Base-by-base conservation (phyloP, 164 flowering plant species). In the Magnolia officinalis region DNA sequence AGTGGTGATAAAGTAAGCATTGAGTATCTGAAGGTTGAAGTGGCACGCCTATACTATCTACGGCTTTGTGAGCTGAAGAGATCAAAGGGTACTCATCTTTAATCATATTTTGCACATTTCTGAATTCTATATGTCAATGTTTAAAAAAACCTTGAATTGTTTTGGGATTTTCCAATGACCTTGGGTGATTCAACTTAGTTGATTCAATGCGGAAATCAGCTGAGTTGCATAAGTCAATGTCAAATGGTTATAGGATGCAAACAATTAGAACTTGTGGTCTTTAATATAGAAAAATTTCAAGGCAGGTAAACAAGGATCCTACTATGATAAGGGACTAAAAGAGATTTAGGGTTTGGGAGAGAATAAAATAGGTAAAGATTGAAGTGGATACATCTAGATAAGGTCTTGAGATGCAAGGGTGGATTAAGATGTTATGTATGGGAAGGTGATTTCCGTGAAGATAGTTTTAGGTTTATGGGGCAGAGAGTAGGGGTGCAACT, bases 21-120 rank as follows among this genome's bases (percentile, higher is more conserved):
- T 29, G 92, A 88, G 71, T 78, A 80, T 75, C n/a, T 93, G 83
- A 91, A 89, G 84, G 92, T 83, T 76, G 90, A 90, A 77, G 80
- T 88, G 49, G 93, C 99, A 51, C 95, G 99, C 81, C 78, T 85
- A 23, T 92, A 91, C 80, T 96, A 85, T 81, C 75, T 96, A 70
- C 88, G 84, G 71, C 94, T 92, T 75, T 84, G 91, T 66, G 66
- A 71, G 23, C 92, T 91, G 81, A 91, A 84, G 83, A 88, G 89
- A 85, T 85, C 89, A 70, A 89, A 81, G 72, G 99, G 98, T 94
- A 87, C 29, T 26, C 29, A 29, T 80, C 10, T 70, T 11, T 67
- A 23, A 19, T n/a, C 67, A 23, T 29, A 55, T 16, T 55, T 55
- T 55, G 61, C 18, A 11, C 61, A 11, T 55, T 16, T 55, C 16